phyloP scores from a whole-genome alignment of 306 rosid species.

The Albizia julibrissin region DNA sequence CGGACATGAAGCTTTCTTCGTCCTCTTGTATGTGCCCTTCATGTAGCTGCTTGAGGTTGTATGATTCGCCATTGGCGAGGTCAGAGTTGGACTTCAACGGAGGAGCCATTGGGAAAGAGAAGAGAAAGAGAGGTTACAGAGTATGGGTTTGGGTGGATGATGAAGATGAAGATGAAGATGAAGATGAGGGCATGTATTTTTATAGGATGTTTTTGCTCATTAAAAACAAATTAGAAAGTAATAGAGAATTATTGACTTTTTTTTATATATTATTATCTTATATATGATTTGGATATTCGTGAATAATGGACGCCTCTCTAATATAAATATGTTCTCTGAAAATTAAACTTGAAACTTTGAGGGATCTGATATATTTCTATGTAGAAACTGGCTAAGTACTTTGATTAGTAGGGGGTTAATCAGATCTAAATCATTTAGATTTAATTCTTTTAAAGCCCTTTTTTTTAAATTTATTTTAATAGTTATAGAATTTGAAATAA shows the following conservation, averaged over 20 bases:
- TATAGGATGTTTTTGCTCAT: background rate
- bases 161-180: background rate
- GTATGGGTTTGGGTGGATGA: background rate
- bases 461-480: no score
- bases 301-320: no score
- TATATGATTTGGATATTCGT: no score
- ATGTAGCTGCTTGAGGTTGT: background rate
- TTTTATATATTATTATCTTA: background rate
- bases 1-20: background rate
- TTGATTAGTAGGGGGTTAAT: no score
- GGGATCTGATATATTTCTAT: no score
- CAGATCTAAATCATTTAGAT: accelerated
- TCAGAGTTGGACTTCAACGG: background rate
- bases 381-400: no score
- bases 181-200: background rate
- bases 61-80: background rate
- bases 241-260: background rate
- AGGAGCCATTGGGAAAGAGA: background rate
- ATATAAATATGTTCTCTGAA: no score
- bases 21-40: background rate
- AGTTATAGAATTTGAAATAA: no score
- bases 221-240: background rate
- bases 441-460: no score
- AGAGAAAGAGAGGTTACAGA: no score
- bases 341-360: no score